A percentile compares a stretch with the other conserved stretches of the same genome.
Evolutionary conservation across 2,329 filamentous ascomycete species (phyloP).

Genomic region (Fusarium illudens): DNA sequence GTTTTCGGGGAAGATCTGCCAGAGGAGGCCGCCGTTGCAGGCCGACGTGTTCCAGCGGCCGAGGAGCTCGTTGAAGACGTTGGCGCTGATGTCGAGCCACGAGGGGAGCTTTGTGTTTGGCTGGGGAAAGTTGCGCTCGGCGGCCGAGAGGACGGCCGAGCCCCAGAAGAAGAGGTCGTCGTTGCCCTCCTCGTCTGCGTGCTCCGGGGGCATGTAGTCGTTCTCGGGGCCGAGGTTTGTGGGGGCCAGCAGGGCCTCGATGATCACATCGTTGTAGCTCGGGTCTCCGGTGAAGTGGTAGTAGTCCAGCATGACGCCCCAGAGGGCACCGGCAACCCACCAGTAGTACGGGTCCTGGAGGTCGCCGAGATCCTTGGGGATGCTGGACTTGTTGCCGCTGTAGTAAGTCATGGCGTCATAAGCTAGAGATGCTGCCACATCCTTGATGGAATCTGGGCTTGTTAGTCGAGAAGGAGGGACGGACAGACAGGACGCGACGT

Average conservation of each 20-base stretch:
- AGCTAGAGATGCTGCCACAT: conserved; percentile 68
- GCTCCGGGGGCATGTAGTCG: conserved; percentile 67
- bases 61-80: conserved; percentile 76
- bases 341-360: conserved; percentile 74
- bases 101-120: conserved; percentile 64
- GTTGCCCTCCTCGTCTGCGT: conserved; percentile 71
- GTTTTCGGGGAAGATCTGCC: conserved; percentile 84
- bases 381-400: conserved; percentile 66
- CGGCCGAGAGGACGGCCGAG: conserved; percentile 71
- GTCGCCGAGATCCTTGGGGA: conserved; percentile 63
- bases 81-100: conserved; percentile 73
- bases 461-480: conserved; percentile 8
- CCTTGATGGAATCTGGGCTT: conserved; percentile 65
- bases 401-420: conserved; percentile 71
- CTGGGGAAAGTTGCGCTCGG: conserved; percentile 73
- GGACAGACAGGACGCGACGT: not conserved
- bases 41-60: conserved; percentile 72
- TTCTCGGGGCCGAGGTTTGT: conserved; percentile 63
- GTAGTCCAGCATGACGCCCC: conserved; percentile 75
- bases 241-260: conserved; percentile 65
- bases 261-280: conserved; percentile 67
- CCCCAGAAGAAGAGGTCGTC: conserved; percentile 81
- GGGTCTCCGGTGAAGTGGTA: conserved; percentile 71
- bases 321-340: conserved; percentile 72
- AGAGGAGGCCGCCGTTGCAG: conserved; percentile 78